These are phyloP conservation scores for Pseudocercospora macadamiae DNA, from an alignment of 2,329 filamentous ascomycete genomes.

Conservation along the genomic window DNA sequence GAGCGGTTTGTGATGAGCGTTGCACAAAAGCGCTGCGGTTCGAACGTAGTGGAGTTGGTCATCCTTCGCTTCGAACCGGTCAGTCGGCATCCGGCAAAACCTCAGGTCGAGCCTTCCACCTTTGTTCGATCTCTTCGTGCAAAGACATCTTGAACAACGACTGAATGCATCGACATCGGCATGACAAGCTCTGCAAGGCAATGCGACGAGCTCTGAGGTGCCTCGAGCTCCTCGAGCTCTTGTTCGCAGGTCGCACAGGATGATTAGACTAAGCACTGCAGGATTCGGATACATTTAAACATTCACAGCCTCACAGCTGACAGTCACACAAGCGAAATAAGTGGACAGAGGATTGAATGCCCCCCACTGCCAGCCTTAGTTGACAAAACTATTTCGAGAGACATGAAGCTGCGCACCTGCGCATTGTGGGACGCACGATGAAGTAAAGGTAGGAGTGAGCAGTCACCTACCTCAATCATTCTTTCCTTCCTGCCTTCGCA, in stretches of 20 bases:
- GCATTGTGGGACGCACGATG: not conserved
- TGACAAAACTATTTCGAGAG: not conserved
- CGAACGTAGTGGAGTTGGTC: not conserved
- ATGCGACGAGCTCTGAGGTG: too few species aligned
- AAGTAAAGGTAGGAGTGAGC: not conserved
- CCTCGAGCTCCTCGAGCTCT: too few species aligned
- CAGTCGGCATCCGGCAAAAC: not conserved
- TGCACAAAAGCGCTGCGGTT: not conserved
- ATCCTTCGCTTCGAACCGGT: not conserved
- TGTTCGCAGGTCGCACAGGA: too few species aligned
- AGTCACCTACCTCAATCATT: not conserved
- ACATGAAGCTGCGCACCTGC: not conserved
- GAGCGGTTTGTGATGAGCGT: not conserved
- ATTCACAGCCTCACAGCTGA: conserved; percentile 1
- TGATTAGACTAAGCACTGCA: not conserved
- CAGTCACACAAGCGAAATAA: not conserved
- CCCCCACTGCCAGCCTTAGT: not conserved
- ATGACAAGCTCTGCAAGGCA: too few species aligned
- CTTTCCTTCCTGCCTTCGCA: not conserved
- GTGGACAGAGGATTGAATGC: not conserved
- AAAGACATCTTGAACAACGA: too few species aligned
- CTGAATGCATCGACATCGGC: too few species aligned
- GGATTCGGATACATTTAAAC: not conserved
- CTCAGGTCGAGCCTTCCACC: not conserved
- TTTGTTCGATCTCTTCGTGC: not conserved